Conservation (phyloP, 1,139 yeast genomes). For the Arxiozyma bovina region DNA sequence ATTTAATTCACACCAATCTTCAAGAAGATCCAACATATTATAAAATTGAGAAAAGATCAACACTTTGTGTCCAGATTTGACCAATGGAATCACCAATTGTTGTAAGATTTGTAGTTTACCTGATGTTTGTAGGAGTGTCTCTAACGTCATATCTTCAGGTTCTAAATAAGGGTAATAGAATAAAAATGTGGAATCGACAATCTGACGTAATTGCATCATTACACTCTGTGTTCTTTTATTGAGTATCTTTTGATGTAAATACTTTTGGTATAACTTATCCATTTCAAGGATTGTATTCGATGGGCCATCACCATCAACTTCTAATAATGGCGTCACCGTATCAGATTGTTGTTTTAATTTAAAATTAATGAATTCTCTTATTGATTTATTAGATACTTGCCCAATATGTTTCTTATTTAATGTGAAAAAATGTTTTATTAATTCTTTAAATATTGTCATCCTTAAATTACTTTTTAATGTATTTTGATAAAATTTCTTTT, state of each 20-base stretch:
- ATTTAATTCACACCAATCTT: constrained; percentile 56
- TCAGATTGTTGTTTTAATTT: constrained; percentile 19
- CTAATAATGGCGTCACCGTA: constrained; percentile 12
- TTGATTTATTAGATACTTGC: constrained; percentile 29
- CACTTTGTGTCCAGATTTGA: constrained; percentile 51
- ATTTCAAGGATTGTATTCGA: constrained; percentile 16
- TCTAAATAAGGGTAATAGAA: constrained; percentile 71
- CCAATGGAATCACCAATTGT: constrained; percentile 47
- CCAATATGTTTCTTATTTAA: constrained; percentile 33
- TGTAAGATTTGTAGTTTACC: constrained; percentile 66
- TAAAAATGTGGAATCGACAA: constrained; percentile 78
- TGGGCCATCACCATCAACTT: not conserved
- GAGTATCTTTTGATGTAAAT: constrained; percentile 30
- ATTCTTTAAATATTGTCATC: constrained; percentile 36
- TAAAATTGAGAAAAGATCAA: constrained; percentile 82
- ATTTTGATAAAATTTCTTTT: constrained; percentile 53
- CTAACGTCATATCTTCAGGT: constrained; percentile 32
- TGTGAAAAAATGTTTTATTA: constrained; percentile 38
- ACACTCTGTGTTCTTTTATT: constrained; percentile 50
- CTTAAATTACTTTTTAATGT: constrained; percentile 44
- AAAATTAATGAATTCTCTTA: constrained; percentile 36
- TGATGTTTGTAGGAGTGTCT: constrained; percentile 42
- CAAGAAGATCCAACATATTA: constrained; percentile 61
- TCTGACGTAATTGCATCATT: constrained; percentile 74
- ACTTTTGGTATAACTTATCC: constrained; percentile 24